Percentiles rank a stretch among this genome's conserved stretches.
These are phyloP conservation scores for Aureobasidium zeae DNA, from an alignment of 2,329 filamentous ascomycete species.

Conservation along the genomic window DNA sequence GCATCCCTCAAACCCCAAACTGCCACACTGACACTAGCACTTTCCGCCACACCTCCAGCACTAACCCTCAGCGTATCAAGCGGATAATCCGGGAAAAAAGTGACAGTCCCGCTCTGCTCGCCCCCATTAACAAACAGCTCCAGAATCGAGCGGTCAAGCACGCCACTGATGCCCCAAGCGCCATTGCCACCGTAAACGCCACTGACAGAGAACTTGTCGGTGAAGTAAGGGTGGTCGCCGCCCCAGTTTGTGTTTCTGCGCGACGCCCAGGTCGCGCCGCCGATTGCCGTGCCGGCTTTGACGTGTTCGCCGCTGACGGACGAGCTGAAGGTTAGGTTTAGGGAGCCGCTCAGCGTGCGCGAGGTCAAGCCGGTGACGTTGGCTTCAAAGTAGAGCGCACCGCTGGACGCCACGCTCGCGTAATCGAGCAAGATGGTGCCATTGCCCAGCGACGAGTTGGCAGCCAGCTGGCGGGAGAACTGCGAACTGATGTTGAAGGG, in stretches of 20 bases:
- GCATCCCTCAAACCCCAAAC: slow-evolving; percentile 33
- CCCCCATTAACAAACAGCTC: slow-evolving; percentile 49
- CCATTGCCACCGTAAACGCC: slow-evolving; percentile 24
- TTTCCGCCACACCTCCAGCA: slow-evolving; percentile 29
- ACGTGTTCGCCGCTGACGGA: slow-evolving; percentile 42
- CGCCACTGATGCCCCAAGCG: slow-evolving; percentile 37
- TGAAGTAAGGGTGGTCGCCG: slow-evolving; percentile 48
- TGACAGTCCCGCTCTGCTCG: slow-evolving; percentile 40
- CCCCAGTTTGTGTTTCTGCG: slow-evolving; percentile 38
- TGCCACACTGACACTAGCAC: slow-evolving; percentile 31
- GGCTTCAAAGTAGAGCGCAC: slow-evolving; percentile 46
- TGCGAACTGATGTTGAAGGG: slow-evolving; percentile 44
- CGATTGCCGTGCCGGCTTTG: slow-evolving; percentile 41
- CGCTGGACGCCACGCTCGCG: slow-evolving; percentile 38
- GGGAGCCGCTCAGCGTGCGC: slow-evolving; percentile 27
- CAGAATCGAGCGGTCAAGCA: slow-evolving; percentile 47
- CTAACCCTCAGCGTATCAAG: slow-evolving; percentile 32
- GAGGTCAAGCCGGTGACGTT: slow-evolving; percentile 40
- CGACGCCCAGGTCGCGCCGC: slow-evolving; percentile 44
- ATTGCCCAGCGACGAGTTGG: slow-evolving; percentile 40
- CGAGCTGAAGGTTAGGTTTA: slow-evolving; percentile 47
- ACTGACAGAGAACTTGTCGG: slow-evolving; percentile 42
- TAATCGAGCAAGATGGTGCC: slow-evolving; percentile 44
- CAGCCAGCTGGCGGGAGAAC: slow-evolving; percentile 37
- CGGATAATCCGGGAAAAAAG: slow-evolving; percentile 42